phyloP scores from a whole-genome alignment of 108 stramenopile species.

The Discostella stelligeroides region DNA sequence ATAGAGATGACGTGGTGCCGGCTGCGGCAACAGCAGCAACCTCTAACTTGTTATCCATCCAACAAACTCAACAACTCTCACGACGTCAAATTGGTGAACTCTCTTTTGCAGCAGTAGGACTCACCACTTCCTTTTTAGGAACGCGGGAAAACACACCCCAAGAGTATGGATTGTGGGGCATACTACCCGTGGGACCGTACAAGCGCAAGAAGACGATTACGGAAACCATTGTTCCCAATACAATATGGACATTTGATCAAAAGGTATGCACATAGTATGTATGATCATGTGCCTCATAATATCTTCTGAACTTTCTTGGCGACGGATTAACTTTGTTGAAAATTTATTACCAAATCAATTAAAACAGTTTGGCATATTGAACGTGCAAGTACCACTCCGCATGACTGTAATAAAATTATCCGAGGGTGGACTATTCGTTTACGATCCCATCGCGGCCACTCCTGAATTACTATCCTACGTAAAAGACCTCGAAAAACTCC shows the following conservation, averaged over 20 bases:
- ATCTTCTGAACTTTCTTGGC: too few relatives aligned
- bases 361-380: slow-evolving; percentile 80
- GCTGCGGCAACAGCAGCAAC: not conserved
- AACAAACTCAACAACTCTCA: slow-evolving; percentile 26
- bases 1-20: not conserved
- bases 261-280: slow-evolving; percentile 93
- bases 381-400: slow-evolving; percentile 93
- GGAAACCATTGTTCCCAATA: slow-evolving; percentile 73
- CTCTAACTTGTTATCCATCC: not conserved
- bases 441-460: slow-evolving; percentile 93
- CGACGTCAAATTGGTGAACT: slow-evolving; percentile 67
- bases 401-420: slow-evolving; percentile 81
- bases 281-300: too few relatives aligned
- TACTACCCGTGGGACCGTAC: slow-evolving; percentile 91
- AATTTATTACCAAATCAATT: too few relatives aligned
- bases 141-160: slow-evolving; percentile 71
- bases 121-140: slow-evolving; percentile 64
- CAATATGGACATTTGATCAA: slow-evolving; percentile 95
- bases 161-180: slow-evolving; percentile 89
- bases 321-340: too few relatives aligned
- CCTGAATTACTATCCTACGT: slow-evolving; percentile 72
- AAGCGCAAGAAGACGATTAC: slow-evolving; percentile 83
- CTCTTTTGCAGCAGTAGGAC: slow-evolving; percentile 59
- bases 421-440: slow-evolving; percentile 82
- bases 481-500: slow-evolving; percentile 54